These are phyloP conservation scores for Candida morakotiae DNA, from an alignment of 805 yeast species.

Conservation along the genomic window DNA sequence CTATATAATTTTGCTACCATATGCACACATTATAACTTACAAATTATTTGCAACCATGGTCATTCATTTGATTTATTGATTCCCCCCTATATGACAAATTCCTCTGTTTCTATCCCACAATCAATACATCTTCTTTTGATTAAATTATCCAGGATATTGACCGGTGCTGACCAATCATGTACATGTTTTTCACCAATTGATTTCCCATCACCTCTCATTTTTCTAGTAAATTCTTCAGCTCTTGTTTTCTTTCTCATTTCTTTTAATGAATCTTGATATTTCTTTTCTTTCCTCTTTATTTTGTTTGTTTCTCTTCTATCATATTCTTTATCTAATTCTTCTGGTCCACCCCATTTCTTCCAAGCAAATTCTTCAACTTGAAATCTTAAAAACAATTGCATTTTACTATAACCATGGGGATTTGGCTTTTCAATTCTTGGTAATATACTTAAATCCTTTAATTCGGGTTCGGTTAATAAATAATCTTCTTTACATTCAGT, in stretches of 20 bases:
- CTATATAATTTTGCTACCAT: neutral
- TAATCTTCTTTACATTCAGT: conserved; percentile 95
- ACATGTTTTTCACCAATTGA: conserved; percentile 56
- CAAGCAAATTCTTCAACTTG: conserved; percentile 94
- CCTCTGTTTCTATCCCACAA: conserved; percentile 85
- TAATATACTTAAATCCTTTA: conserved; percentile 63
- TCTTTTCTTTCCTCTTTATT: conserved; percentile 69
- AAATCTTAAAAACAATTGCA: conserved; percentile 86
- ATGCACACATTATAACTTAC: no score
- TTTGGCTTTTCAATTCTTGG: conserved; percentile 85
- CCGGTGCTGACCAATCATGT: conserved; percentile 69
- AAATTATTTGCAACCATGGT: neutral
- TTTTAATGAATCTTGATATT: conserved; percentile 69
- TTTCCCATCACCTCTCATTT: conserved; percentile 51
- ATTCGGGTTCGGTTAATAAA: conserved; percentile 88
- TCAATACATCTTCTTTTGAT: conserved; percentile 63
- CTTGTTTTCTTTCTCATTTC: conserved; percentile 91
- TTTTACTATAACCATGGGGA: conserved; percentile 89
- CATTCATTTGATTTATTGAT: neutral
- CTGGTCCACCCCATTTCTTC: conserved; percentile 92
- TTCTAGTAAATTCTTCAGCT: conserved; percentile 83
- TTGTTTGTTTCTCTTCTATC: conserved; percentile 72
- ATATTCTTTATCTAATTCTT: conserved; percentile 90
- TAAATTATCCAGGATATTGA: conserved; percentile 30
- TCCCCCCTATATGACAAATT: conserved; percentile 40